These are phyloP conservation scores for Akanthomyces lecanii DNA, from an alignment of 2,329 filamentous ascomycete species.

Conservation along the genomic window DNA sequence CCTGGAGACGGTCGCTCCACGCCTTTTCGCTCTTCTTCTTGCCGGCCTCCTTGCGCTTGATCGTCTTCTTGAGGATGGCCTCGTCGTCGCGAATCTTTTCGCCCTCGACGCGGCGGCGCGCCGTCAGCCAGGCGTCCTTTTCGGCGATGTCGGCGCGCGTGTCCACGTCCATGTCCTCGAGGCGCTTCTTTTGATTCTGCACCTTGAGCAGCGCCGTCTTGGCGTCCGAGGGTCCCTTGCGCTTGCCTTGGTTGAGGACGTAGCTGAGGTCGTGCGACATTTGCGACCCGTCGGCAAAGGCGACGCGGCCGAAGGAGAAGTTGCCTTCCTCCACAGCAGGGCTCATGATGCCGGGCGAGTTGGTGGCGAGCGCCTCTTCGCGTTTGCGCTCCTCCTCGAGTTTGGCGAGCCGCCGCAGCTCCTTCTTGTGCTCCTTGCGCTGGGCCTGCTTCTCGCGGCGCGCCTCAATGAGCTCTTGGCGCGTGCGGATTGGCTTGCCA, in stretches of 20 bases:
- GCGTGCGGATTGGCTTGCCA: slow-evolving; percentile 71
- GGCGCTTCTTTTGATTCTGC: slow-evolving; percentile 78
- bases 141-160: slow-evolving; percentile 85
- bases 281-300: slow-evolving; percentile 80
- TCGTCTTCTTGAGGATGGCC: slow-evolving; percentile 81
- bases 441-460: slow-evolving; percentile 83
- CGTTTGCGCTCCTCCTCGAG: slow-evolving; percentile 70
- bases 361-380: slow-evolving; percentile 59
- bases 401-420: slow-evolving; percentile 70
- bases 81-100: slow-evolving; percentile 87
- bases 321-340: slow-evolving; percentile 47
- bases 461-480: slow-evolving; percentile 88
- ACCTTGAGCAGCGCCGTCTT: slow-evolving; percentile 81
- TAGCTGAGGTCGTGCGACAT: slow-evolving; percentile 69
- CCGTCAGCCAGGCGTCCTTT: slow-evolving; percentile 92
- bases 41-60: slow-evolving; percentile 84
- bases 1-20: slow-evolving; percentile 70
- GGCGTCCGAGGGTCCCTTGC: slow-evolving; percentile 78
- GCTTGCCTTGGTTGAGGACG: slow-evolving; percentile 51
- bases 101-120: slow-evolving; percentile 82
- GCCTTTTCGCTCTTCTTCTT: slow-evolving; percentile 92
- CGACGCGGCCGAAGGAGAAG: slow-evolving; percentile 88
- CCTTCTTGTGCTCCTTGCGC: slow-evolving; percentile 84
- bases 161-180: slow-evolving; percentile 68
- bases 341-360: slow-evolving; percentile 57